Conservation (phyloP, 108 stramenopile genomes). For the Fragilaria radians region DNA sequence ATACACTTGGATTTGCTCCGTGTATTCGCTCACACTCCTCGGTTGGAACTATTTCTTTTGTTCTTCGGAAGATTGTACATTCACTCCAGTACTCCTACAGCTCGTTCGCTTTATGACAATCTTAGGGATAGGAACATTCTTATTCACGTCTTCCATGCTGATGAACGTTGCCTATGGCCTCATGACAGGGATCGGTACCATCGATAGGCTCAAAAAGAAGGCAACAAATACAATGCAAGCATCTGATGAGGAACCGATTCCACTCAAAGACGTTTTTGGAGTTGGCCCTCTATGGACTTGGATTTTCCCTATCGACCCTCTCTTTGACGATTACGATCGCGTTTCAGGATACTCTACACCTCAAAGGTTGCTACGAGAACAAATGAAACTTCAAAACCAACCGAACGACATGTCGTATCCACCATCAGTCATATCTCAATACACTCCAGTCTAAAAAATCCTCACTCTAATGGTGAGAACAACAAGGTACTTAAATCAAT, state of each 20-base stretch:
- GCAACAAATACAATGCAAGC: conserved; percentile 66
- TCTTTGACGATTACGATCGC: conserved; percentile 79
- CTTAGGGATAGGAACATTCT: conserved; percentile 66
- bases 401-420: not conserved
- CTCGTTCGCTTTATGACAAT: conserved; percentile 81
- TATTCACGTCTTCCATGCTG: conserved; percentile 82
- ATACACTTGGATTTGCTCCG: conserved; percentile 85
- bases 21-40: conserved; percentile 73
- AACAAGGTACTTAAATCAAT: too few relatives aligned
- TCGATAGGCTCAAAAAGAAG: conserved; percentile 89
- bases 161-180: conserved; percentile 88
- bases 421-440: not conserved
- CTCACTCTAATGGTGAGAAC: too few relatives aligned
- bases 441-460: not conserved
- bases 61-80: conserved; percentile 67
- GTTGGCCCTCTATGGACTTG: conserved; percentile 66
- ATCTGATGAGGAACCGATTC: conserved; percentile 70
- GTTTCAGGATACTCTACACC: conserved; percentile 80
- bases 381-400: conserved; percentile 28
- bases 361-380: conserved; percentile 68
- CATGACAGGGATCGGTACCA: conserved; percentile 89
- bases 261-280: conserved; percentile 78
- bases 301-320: conserved; percentile 73
- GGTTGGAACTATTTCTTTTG: conserved; percentile 89
- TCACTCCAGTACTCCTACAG: conserved; percentile 64